A percentile compares a stretch with the other conserved stretches of the same genome.
These are phyloP conservation scores for Telopea speciosissima DNA, from an alignment of 177 flowering plant genomes.

Conservation along the genomic window DNA sequence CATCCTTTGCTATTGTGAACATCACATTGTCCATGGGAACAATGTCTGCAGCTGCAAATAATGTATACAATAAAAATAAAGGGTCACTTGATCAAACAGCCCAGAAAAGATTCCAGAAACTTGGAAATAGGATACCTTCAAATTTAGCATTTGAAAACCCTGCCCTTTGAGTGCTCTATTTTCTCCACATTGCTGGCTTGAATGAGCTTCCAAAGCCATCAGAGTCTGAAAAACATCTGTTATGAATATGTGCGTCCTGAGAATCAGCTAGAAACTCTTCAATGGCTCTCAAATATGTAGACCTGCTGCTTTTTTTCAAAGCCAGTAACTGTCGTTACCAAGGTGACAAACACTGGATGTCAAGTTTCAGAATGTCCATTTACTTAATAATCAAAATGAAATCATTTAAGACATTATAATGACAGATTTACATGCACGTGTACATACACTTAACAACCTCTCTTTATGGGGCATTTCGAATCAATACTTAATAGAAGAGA, in stretches of 20 bases:
- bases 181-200: conserved; percentile 53
- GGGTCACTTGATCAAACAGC: background rate
- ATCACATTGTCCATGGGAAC: conserved; percentile 21
- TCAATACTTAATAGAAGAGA: background rate
- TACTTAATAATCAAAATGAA: too few relatives aligned
- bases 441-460: background rate
- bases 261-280: conserved; percentile 12
- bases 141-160: conserved; percentile 35
- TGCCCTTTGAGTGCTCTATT: conserved; percentile 49
- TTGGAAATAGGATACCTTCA: conserved; percentile 39
- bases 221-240: conserved; percentile 13
- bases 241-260: conserved; percentile 8
- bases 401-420: background rate
- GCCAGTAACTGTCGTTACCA: conserved; percentile 50
- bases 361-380: background rate
- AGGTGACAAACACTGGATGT: background rate
- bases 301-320: conserved; percentile 19
- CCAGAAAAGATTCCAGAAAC: background rate
- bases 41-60: conserved; percentile 49
- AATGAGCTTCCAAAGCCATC: conserved; percentile 18
- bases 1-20: conserved; percentile 13
- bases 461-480: background rate
- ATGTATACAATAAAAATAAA: background rate
- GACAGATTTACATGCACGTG: background rate
- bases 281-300: conserved; percentile 13